Conservation (phyloP, 176 grass and related monocot species). For the Eleusine coracana region DNA sequence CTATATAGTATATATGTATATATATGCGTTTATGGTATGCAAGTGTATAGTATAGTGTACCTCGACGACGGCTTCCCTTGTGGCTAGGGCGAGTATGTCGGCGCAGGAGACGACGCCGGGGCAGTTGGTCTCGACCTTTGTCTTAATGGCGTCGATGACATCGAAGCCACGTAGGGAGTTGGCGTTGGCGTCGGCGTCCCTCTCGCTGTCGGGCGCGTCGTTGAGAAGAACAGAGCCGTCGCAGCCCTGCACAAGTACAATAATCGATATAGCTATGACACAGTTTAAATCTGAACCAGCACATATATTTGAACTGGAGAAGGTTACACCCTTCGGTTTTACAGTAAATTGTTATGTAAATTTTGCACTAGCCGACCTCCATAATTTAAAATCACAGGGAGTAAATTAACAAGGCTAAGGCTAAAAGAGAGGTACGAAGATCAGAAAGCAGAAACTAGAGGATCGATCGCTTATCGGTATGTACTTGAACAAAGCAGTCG, state of each 20-base stretch:
- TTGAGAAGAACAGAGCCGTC: conserved; percentile 60
- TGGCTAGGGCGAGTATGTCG: conserved; percentile 78
- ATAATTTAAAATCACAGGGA: too few species aligned
- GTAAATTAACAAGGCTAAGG: too few species aligned
- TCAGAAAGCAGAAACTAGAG: too few species aligned
- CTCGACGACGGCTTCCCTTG: conserved; percentile 59
- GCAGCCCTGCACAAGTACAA: conserved; percentile 47
- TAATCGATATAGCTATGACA: too few species aligned
- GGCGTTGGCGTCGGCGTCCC: neutral
- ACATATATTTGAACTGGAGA: too few species aligned
- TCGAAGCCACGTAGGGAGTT: neutral
- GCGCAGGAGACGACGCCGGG: conserved; percentile 67
- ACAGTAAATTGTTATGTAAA: too few species aligned
- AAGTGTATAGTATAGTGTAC: conserved; percentile 28
- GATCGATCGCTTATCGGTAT: neutral
- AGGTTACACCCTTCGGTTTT: too few species aligned
- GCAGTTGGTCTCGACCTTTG: conserved; percentile 56
- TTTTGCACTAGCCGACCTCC: too few species aligned
- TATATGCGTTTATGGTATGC: too few species aligned
- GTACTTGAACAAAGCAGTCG: conserved; percentile 59
- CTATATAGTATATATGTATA: too few species aligned
- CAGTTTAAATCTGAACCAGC: too few species aligned
- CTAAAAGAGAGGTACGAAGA: too few species aligned
- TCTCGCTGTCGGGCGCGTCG: neutral
- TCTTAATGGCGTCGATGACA: conserved; percentile 69